Percentiles rank a stretch among this genome's conserved stretches.
Evolutionary conservation across 2,329 filamentous ascomycete genomes (phyloP).

Genomic region (Leptographium wingfieldii): DNA sequence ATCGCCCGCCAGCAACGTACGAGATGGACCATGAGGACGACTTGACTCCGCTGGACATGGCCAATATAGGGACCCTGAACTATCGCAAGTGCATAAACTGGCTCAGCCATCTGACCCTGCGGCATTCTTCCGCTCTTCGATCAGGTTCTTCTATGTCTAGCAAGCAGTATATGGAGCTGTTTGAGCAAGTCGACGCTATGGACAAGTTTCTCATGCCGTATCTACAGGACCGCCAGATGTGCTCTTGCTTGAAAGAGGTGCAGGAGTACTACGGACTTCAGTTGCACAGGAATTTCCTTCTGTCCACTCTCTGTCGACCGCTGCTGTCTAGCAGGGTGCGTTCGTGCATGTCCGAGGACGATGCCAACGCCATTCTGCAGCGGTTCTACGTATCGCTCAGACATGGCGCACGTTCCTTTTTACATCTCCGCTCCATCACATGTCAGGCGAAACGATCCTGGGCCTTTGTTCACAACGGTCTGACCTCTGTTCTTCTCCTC

Average conservation of each 20-base stretch:
- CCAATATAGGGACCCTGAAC: background rate
- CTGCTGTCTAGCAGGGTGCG: background rate
- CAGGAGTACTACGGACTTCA: background rate
- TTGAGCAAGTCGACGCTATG: background rate
- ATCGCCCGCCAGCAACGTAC: background rate
- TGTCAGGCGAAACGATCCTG: background rate
- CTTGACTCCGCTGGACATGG: background rate
- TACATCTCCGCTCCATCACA: background rate
- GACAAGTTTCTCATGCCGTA: background rate
- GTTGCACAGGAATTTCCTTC: background rate
- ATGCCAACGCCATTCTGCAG: background rate
- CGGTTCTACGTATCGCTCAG: background rate
- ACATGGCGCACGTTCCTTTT: background rate
- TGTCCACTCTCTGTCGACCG: background rate
- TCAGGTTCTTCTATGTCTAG: background rate
- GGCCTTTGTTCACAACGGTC: background rate
- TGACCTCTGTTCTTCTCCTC: background rate
- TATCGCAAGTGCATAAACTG: background rate
- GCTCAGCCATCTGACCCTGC: background rate
- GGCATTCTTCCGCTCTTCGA: background rate
- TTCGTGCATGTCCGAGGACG: background rate
- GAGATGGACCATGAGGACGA: background rate
- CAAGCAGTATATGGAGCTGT: background rate
- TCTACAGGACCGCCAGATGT: background rate
- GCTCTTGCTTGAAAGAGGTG: background rate